These are phyloP conservation scores for Cercophora samala DNA, from an alignment of 495 filamentous ascomycete species.

Conservation along the genomic window DNA sequence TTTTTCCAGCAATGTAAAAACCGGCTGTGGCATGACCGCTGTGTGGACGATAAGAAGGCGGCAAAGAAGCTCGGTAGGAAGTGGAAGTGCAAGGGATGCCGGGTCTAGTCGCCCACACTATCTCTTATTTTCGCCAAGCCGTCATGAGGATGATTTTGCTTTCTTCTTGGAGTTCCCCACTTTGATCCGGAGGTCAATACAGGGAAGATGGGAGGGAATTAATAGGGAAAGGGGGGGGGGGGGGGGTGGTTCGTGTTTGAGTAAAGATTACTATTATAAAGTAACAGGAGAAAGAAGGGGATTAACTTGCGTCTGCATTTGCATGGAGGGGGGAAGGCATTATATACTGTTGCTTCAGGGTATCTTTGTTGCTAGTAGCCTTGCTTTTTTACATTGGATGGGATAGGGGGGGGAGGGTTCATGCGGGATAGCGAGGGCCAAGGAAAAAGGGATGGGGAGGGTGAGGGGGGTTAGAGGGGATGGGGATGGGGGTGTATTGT, in stretches of 20 bases:
- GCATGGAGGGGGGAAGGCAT: neutral
- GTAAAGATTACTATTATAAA: neutral
- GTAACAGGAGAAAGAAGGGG: slow-evolving; percentile 43
- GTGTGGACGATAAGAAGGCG: slow-evolving; percentile 23
- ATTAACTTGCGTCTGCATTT: neutral
- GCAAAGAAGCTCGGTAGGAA: slow-evolving; percentile 12
- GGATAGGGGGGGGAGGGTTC: neutral
- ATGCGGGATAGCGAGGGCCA: too few species aligned
- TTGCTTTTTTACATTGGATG: neutral
- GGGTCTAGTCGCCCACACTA: neutral
- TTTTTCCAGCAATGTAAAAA: slow-evolving; percentile 38
- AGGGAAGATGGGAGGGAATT: too few species aligned
- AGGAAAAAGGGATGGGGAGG: too few species aligned
- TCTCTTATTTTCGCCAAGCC: neutral
- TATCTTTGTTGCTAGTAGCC: neutral
- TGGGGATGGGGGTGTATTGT: too few species aligned
- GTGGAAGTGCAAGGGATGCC: slow-evolving; percentile 25
- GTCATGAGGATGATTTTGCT: too few species aligned
- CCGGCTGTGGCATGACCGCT: slow-evolving; percentile 30
- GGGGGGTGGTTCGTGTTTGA: too few species aligned
- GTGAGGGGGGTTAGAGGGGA: too few species aligned
- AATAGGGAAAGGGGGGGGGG: too few species aligned
- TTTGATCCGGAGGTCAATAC: too few species aligned
- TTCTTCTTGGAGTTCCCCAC: too few species aligned
- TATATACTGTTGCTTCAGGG: neutral